Evolutionary conservation across 768 basidiomycete species (phyloP), one percentile per base, ranked within the genome.

Genomic region (Lactarius vividus): DNA sequence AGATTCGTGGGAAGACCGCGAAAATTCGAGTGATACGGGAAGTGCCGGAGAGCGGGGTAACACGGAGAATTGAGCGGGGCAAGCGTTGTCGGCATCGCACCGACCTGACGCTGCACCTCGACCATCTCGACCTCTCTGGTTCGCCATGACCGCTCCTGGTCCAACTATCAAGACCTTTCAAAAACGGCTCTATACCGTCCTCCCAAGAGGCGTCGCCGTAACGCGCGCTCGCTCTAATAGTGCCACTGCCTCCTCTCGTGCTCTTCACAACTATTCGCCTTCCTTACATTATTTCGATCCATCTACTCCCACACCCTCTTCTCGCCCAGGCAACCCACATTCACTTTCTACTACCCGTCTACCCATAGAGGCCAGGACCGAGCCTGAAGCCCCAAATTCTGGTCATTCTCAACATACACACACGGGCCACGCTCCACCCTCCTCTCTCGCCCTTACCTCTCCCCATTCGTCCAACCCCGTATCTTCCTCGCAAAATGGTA

Each of bases 111-210:
- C 15, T 55, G 20, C 18, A 33, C 54, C 28, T 29, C 53, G 29
- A 29, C 20, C 54, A 29, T 31, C 26, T 54, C 53, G 53, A 55
- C 13, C 18, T 28, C 42, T 20, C 44, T 53, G 23, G 39, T 33
- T 52, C 58, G 56, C 59, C 20, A 80, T 79, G 78, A 75, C 74
- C 40, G 70, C 76, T 58, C 77, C 77, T 2, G 75, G 77, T 23
- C 74, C 77, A 57, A 77, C 81, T 69, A 82, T 82, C 78, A 80
- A 80, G 75, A 79, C 79, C 29, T 78, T 83, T 29, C 81, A 81
- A 68, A 85, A 83, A 71, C 80, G 83, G n/a, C 74, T 85, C 52
- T 82, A 78, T 69, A 78, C 77, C 23, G 81, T 78, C 54, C 70
- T 80, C 60, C 79, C 78, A 46, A 80, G 80, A 57, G 74, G 75